Conservation (phyloP, 2,329 filamentous ascomycete species). For the Orbilia brochopaga region DNA sequence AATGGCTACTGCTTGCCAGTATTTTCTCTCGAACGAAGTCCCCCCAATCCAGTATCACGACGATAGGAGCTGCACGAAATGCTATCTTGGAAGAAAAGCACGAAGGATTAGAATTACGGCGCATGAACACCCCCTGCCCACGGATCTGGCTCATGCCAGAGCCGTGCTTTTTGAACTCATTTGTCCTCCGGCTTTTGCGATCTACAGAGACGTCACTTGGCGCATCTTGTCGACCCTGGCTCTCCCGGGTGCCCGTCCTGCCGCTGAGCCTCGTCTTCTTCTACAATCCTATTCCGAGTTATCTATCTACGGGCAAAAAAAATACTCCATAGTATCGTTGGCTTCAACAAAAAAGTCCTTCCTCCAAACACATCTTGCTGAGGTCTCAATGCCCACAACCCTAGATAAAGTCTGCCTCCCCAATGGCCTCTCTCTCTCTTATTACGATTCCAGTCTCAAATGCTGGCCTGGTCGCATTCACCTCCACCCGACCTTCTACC, state of each 20-base stretch:
- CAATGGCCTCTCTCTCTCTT: constrained; percentile 61
- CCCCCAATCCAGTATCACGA: constrained; percentile 56
- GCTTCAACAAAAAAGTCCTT: constrained; percentile 62
- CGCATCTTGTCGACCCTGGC: constrained; percentile 54
- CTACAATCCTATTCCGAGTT: constrained; percentile 58
- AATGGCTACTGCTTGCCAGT: constrained; percentile 56
- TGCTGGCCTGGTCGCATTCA: constrained; percentile 58
- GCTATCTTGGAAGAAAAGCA: constrained; percentile 56
- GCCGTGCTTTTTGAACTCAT: constrained; percentile 60
- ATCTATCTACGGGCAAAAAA: constrained; percentile 50
- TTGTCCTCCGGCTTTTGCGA: constrained; percentile 57
- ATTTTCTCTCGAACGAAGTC: constrained; percentile 51
- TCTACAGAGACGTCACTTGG: constrained; percentile 61
- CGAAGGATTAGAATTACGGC: constrained; percentile 57
- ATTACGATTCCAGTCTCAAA: constrained; percentile 60
- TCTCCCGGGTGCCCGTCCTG: constrained; percentile 16
- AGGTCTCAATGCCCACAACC: constrained; percentile 58
- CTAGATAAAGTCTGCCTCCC: constrained; percentile 60
- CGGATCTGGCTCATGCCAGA: constrained; percentile 55
- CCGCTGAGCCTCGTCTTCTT: constrained; percentile 53
- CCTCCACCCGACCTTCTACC: constrained; percentile 59
- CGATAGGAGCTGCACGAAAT: constrained; percentile 57
- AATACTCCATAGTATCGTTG: constrained; percentile 56
- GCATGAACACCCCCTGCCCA: constrained; percentile 60
- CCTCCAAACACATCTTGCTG: constrained; percentile 62